These are phyloP conservation scores for Sarocladiaceae sp. DNA, from an alignment of 2,329 filamentous ascomycete genomes.

Conservation along the genomic window DNA sequence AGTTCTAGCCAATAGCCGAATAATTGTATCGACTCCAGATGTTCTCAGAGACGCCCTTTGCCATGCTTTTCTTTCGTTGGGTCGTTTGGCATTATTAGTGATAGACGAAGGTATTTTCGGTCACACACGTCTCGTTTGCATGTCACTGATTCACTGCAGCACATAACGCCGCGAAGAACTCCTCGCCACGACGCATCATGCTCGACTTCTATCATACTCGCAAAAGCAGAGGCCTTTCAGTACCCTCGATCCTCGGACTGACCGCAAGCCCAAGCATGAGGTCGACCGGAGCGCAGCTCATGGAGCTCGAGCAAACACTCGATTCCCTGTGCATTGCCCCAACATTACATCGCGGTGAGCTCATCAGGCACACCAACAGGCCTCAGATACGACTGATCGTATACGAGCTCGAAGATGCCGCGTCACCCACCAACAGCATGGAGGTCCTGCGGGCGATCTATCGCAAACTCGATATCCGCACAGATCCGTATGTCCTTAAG, in stretches of 20 bases:
- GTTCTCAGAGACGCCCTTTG: slow-evolving; percentile 67
- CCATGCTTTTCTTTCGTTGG: slow-evolving; percentile 66
- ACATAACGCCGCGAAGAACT: slow-evolving; percentile 63
- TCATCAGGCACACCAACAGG: slow-evolving; percentile 61
- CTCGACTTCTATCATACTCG: slow-evolving; percentile 57
- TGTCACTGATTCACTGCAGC: slow-evolving; percentile 38
- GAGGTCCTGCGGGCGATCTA: slow-evolving; percentile 35
- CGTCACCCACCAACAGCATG: slow-evolving; percentile 27
- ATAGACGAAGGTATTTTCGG: slow-evolving; percentile 69
- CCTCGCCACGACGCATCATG: slow-evolving; percentile 68
- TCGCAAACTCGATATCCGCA: slow-evolving; percentile 42
- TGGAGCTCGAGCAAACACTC: slow-evolving; percentile 61
- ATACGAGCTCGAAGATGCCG: slow-evolving; percentile 13
- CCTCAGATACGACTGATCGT: slow-evolving; percentile 46
- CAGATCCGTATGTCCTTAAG: slow-evolving; percentile 54
- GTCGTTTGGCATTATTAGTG: slow-evolving; percentile 59
- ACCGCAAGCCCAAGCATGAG: slow-evolving; percentile 72
- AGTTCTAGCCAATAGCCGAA: slow-evolving; percentile 54
- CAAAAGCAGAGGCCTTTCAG: slow-evolving; percentile 26
- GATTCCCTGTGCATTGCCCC: slow-evolving; percentile 66
- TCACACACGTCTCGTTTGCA: background rate
- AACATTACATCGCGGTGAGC: slow-evolving; percentile 59
- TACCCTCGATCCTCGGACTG: slow-evolving; percentile 69
- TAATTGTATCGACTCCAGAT: slow-evolving; percentile 75
- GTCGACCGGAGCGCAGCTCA: slow-evolving; percentile 47